These are phyloP conservation scores for Dalechampia spathulata DNA, from an alignment of 441 rosid genomes.

Conservation along the genomic window DNA sequence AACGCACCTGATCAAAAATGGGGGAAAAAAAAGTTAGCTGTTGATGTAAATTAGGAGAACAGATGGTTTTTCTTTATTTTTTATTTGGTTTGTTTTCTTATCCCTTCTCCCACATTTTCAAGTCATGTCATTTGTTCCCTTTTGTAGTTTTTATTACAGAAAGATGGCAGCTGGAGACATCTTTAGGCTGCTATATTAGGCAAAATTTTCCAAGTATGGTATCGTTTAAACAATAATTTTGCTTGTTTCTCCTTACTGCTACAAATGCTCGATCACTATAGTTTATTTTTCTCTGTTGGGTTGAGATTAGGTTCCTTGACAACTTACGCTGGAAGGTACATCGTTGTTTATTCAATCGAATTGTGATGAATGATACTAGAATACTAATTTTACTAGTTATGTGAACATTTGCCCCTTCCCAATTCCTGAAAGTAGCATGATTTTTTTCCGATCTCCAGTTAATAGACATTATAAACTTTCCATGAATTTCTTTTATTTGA, in stretches of 20 bases:
- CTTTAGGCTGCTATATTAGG: not conserved
- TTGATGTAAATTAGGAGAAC: not conserved
- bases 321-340: too few relatives aligned
- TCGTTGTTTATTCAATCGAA: too few relatives aligned
- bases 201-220: not conserved
- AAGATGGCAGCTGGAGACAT: not conserved
- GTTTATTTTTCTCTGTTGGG: too few relatives aligned
- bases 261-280: too few relatives aligned
- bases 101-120: too few relatives aligned
- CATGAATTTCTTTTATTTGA: not conserved
- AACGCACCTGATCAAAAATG: not conserved
- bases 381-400: too few relatives aligned
- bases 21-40: not conserved
- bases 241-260: too few relatives aligned
- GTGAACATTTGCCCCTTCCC: too few relatives aligned
- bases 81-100: not conserved
- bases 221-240: too few relatives aligned
- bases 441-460: not conserved
- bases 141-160: not conserved
- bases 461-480: not conserved
- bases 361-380: too few relatives aligned
- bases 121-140: not conserved
- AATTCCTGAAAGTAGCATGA: not conserved
- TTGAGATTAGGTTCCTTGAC: too few relatives aligned
- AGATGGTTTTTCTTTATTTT: not conserved